Base-by-base conservation (phyloP, 2,329 filamentous ascomycete species). In the Colletotrichum sansevieriae region DNA sequence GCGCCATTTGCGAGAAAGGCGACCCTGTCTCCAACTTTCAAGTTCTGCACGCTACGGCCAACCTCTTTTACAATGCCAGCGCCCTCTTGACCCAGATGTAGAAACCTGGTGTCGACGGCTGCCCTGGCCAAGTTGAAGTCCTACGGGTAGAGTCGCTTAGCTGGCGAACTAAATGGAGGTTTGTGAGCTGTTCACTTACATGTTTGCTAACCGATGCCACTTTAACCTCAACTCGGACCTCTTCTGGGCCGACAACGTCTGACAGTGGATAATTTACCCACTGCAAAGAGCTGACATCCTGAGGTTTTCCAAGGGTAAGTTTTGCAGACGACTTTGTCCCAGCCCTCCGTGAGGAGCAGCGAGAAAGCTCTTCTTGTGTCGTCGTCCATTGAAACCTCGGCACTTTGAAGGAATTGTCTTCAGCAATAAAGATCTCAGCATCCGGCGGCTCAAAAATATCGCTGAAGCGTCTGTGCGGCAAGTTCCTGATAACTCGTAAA, bases 51-150 rank as follows among this genome's bases (percentile, higher is more conserved):
- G 13, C 35, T 41, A 11, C 35, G 4, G 15, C 66, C 66, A 5
- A 69, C 43, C 7, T 57, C 33, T 13, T 37, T 39, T 7, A 69
- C 35, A 13, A 61, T 13, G 37, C 66, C 66, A 11, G 56, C 56
- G 15, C 61, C 66, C 49, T 65, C 55, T 10, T 41, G 13, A 13
- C 66, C 66, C 9, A 69, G 47, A 6, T 47, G 41, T 20, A 60
- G 29, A 11, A 35, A 39, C 22, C 22, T 52, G 8, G 18, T 29
- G 33, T 62, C 18, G 13, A 43, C 33, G 20, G 37, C 20, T 13
- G 18, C 8, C 49, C 33, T 52, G 2, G 33, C 49, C 11, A 25
- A n/a, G 33, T 52, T 25, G 7, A 25, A 20, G 33, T 52, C 49
- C 49, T 52, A 52, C 33, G 12, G 3, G 20, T 4, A 5, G n/a